Base-by-base conservation (phyloP, 768 basidiomycete species). In the Leccinellum albellum region DNA sequence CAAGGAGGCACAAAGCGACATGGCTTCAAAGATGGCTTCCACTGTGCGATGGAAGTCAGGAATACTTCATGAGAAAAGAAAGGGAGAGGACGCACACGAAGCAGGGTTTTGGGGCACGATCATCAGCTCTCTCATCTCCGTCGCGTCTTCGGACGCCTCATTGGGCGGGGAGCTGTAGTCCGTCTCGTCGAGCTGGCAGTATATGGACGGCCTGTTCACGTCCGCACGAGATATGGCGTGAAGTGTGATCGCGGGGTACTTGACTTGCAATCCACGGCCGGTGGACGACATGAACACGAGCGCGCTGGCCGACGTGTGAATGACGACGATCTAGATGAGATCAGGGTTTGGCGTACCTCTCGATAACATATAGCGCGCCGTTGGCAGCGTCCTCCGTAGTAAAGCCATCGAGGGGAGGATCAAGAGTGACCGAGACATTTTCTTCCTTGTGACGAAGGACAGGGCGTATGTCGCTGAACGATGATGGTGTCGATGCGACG, bases 151-250 rank as follows among this genome's bases (percentile, higher is more conserved):
- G 23, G 63, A 50, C 1, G 72, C 35, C 73, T 75, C 68, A 58
- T 70, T 64, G 76, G 64, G 63, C 74, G 75, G 53, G 67, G 61
- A 67, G 74, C 66, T 32, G 32, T 9, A 51, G 50, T 48, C 74
- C n/a, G 74, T 73, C 50, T 92, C 92, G 64, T 97, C 95, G 12
- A 98, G 82, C 64, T 99, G 97, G 69, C 94, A 97, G 72, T 98
- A 98, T 68, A 98, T 82, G 7, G 85, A 88, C 4, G 90, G 86
- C 0, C 78, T 79, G 9, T 73, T 57, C 2, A 51, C 57, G 44
- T 84, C 82, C 3, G 81, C 79, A 46, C 93, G 86, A 1, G 94
- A 91, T 53, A 95, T 82, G 24, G 97, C 97, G 65, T 99, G 97
- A 2, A 99, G 82, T 1, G 93, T 96, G 67, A 99, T 90, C 6